These are phyloP conservation scores for Rhodomyrtus psidioides DNA, from an alignment of 441 rosid genomes.

Conservation along the genomic window DNA sequence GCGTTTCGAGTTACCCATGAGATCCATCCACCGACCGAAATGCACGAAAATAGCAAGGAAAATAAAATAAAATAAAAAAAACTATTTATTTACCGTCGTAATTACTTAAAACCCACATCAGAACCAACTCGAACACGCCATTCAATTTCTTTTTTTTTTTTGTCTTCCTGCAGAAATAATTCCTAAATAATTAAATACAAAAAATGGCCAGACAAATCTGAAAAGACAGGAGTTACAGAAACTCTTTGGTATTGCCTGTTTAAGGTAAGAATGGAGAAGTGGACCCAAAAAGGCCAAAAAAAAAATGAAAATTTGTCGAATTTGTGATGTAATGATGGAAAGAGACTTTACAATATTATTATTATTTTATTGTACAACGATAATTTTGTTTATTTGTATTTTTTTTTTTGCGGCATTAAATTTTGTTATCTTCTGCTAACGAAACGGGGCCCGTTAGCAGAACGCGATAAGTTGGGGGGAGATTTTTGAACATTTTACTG, in stretches of 20 bases:
- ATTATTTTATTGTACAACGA: background rate
- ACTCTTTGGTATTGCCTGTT: background rate
- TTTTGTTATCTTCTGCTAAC: background rate
- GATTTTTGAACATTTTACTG: background rate
- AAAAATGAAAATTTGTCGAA: background rate
- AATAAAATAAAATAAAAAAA: background rate
- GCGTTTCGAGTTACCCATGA: background rate
- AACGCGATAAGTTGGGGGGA: background rate
- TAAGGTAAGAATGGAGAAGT: background rate
- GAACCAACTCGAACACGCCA: background rate
- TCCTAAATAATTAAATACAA: background rate
- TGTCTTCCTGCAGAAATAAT: background rate
- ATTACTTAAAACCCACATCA: background rate
- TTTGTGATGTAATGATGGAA: background rate
- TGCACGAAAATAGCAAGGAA: background rate
- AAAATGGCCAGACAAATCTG: background rate
- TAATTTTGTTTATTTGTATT: background rate
- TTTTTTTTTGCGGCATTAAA: background rate
- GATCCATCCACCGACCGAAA: background rate
- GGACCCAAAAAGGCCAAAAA: background rate
- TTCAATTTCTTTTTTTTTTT: background rate
- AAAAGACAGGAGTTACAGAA: background rate
- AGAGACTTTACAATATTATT: background rate
- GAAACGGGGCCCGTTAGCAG: background rate
- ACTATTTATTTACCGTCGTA: background rate